Base-by-base conservation (phyloP, 2,329 filamentous ascomycete species). In the Colletotrichum brevisporum region DNA sequence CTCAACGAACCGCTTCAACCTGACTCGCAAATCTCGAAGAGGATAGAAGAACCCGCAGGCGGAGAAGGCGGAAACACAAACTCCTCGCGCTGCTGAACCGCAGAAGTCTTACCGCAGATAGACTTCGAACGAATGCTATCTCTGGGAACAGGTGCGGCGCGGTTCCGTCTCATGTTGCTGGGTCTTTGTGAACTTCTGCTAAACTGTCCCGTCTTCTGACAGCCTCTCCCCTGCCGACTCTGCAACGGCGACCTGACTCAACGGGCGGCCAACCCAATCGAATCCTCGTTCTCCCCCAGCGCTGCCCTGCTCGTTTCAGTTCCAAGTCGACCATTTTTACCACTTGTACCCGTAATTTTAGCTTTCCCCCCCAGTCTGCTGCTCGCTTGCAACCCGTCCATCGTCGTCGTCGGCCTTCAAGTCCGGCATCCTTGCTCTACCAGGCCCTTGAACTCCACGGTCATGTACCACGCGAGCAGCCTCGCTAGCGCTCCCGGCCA, bases 131-230 rank as follows among this genome's bases (percentile, higher is more conserved):
- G 48, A 27, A 31, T 15, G 13, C 21, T n/a, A 6, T 31, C 41
- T 64, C 31, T 54, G 65, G 39, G 55, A 55, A 55, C 43, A 21
- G 27, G 31, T 39, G 56, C 31, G 31, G 31, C 31, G 31, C 8
- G 51, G 15, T 41, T 45, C 27, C 56, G 62, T 67, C 67, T 67
- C 67, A 61, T 61, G 67, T 61, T 51, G 55, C 62, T 66, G 51
- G 56, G 45, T 24, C 55, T 47, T 65, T 10, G 21, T 24, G 21
- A 24, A 24, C 21, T 36, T 36, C 31, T 10, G 31, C 43, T 2
- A 24, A 24, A 24, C 21, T 69, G 62, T 66, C 55, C 66, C 62
- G 66, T 65, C 50, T 55, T 55, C 56, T 6, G 13, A 16, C 51
- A 39, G 4, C 55, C 41, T 66, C n/a, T 66, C 24, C 62, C 66